These are phyloP conservation scores for Paramecium tetraurelia DNA, from an alignment of 73 alveolate genomes.

Conservation along the genomic window DNA sequence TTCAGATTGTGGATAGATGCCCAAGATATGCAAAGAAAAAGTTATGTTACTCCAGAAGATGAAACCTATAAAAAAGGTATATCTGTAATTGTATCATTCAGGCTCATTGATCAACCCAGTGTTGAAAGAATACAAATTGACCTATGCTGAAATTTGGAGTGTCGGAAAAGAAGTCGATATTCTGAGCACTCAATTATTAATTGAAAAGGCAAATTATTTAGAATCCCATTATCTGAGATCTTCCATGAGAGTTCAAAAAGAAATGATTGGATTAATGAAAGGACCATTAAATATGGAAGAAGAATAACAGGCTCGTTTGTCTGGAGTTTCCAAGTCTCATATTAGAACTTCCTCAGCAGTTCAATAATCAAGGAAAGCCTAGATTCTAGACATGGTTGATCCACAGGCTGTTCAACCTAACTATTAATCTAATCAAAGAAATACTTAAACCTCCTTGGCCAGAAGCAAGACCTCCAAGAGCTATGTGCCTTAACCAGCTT, in stretches of 20 bases:
- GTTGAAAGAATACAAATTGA: not conserved
- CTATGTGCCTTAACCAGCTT: not conserved
- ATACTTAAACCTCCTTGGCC: not conserved
- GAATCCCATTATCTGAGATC: constrained; percentile 25
- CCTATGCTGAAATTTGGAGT: not conserved
- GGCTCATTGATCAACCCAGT: constrained; percentile 5
- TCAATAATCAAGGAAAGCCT: not conserved
- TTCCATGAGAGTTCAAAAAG: constrained; percentile 13
- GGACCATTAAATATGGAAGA: not conserved
- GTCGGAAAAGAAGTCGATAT: constrained; percentile 6
- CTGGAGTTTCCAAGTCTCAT: not conserved
- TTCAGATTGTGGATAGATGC: constrained; percentile 19
- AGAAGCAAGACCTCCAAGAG: constrained; percentile 7
- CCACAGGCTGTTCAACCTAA: not conserved
- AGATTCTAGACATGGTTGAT: constrained; percentile 19
- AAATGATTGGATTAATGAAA: constrained; percentile 32
- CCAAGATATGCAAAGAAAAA: not conserved
- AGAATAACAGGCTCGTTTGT: not conserved
- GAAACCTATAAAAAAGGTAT: constrained; percentile 1
- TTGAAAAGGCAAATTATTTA: constrained; percentile 15
- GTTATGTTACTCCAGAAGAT: constrained; percentile 33
- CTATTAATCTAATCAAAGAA: constrained; percentile 15
- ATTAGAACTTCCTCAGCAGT: not conserved
- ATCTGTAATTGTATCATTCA: not conserved
- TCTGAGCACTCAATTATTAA: constrained; percentile 2